Percentiles rank a stretch among this genome's conserved stretches.
phyloP scores from a whole-genome alignment of 2,329 filamentous ascomycete genomes.

The Didymella exigua region DNA sequence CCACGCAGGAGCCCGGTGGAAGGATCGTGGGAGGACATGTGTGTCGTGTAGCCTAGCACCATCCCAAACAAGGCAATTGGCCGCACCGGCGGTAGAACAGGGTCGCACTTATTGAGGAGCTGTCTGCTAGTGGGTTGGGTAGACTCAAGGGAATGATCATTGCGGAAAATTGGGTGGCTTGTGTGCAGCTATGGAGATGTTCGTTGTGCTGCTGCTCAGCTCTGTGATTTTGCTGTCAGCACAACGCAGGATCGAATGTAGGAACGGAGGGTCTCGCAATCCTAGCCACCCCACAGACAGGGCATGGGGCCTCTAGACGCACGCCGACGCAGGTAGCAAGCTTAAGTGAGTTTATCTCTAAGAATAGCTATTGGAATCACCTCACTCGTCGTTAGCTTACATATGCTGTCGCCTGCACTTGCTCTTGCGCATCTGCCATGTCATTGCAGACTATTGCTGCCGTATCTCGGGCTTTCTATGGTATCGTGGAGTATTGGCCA shows the following conservation, averaged over 20 bases:
- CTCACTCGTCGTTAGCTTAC: conserved; percentile 20
- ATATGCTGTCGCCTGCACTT: conserved; percentile 38
- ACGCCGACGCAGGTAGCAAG: conserved; percentile 21
- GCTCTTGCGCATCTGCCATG: conserved; percentile 29
- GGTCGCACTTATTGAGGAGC: conserved; percentile 34
- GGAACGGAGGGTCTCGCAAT: conserved; percentile 22
- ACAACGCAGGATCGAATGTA: not conserved
- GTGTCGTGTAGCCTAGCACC: conserved; percentile 31
- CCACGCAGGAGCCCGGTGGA: conserved; percentile 15
- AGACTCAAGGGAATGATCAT: not conserved
- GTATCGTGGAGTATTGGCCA: conserved; percentile 19
- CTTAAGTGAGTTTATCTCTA: conserved; percentile 43
- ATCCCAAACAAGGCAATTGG: conserved; percentile 11
- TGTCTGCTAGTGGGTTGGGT: conserved; percentile 20
- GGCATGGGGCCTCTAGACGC: conserved; percentile 13
- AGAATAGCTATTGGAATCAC: conserved; percentile 31
- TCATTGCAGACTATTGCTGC: conserved; percentile 25
- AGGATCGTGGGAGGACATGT: conserved; percentile 25
- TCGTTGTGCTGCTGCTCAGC: conserved; percentile 3
- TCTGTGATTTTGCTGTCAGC: conserved; percentile 2
- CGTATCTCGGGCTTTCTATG: conserved; percentile 26
- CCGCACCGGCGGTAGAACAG: conserved; percentile 28
- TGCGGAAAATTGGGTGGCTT: conserved; percentile 9
- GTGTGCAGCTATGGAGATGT: conserved; percentile 7
- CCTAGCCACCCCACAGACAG: conserved; percentile 30